Conservation (phyloP, 2,329 filamentous ascomycete genomes). For the Pezizomycotina sp. region DNA sequence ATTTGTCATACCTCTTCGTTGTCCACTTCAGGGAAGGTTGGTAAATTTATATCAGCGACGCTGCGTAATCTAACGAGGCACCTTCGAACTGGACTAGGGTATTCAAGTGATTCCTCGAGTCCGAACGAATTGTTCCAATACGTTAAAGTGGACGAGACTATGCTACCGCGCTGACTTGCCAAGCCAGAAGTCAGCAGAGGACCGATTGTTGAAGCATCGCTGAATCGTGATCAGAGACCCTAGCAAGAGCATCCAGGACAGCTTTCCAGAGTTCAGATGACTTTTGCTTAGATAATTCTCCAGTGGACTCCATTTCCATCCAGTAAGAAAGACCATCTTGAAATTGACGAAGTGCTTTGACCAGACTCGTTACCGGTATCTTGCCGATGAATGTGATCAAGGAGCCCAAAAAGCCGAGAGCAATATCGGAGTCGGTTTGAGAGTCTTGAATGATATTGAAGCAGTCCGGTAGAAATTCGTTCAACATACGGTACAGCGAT, state of each 20-base stretch:
- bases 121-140: constrained; percentile 60
- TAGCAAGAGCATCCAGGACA: constrained; percentile 36
- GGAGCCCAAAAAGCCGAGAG: constrained; percentile 39
- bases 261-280: constrained; percentile 41
- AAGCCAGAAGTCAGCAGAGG: constrained; percentile 38
- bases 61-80: constrained; percentile 45
- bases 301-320: constrained; percentile 34
- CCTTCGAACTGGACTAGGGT: constrained; percentile 46
- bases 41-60: constrained; percentile 37
- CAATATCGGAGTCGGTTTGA: constrained; percentile 30
- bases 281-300: constrained; percentile 36
- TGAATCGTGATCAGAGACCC: constrained; percentile 43
- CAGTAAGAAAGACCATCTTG: constrained; percentile 47
- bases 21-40: constrained; percentile 31
- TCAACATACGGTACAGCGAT: constrained; percentile 46
- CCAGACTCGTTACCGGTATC: constrained; percentile 36
- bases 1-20: too few relatives aligned
- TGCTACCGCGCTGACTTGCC: constrained; percentile 35
- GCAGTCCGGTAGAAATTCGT: constrained; percentile 36
- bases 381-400: constrained; percentile 38
- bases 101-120: constrained; percentile 41
- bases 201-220: constrained; percentile 39
- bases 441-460: constrained; percentile 36
- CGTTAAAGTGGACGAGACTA: constrained; percentile 37
- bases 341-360: constrained; percentile 41